phyloP scores from a whole-genome alignment of 306 rosid species.

The Trifolium dubium region DNA sequence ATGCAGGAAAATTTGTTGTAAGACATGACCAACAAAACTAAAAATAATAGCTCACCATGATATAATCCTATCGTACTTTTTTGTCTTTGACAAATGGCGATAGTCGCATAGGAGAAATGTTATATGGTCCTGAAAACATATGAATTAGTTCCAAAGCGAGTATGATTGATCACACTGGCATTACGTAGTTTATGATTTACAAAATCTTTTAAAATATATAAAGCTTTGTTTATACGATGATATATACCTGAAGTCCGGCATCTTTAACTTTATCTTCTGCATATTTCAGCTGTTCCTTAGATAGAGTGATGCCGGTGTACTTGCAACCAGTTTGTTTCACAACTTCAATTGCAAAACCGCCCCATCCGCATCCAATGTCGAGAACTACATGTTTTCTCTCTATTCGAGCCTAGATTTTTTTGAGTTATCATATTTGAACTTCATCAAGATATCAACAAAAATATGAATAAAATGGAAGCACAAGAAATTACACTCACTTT shows the following conservation, averaged over 20 bases:
- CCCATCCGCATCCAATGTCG: conserved; percentile 96
- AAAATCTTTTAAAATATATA: neutral
- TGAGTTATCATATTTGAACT: conserved; percentile 1
- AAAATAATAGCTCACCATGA: conserved; percentile 61
- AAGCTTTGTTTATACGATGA: conserved; percentile 9
- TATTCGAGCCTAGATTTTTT: conserved; percentile 57
- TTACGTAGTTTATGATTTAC: neutral
- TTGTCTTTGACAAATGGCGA: conserved; percentile 64
- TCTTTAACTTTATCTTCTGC: conserved; percentile 70
- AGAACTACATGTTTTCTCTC: conserved; percentile 69
- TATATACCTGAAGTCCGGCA: conserved; percentile 86
- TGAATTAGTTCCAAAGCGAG: too few relatives aligned
- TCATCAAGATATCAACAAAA: neutral
- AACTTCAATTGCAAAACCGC: conserved; percentile 81
- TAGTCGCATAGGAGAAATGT: conserved; percentile 80
- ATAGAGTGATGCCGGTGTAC: conserved; percentile 81
- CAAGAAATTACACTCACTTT: conserved; percentile 49
- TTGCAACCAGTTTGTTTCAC: conserved; percentile 75
- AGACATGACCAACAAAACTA: neutral
- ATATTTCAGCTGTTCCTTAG: conserved; percentile 71
- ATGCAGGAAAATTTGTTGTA: conserved; percentile 3
- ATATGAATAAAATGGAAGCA: neutral
- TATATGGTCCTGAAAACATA: conserved; percentile 7
- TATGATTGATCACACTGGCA: too few relatives aligned
- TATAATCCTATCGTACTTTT: conserved; percentile 73